These are phyloP conservation scores for Tetrapisispora phaffii DNA, from an alignment of 805 yeast genomes.

Conservation along the genomic window DNA sequence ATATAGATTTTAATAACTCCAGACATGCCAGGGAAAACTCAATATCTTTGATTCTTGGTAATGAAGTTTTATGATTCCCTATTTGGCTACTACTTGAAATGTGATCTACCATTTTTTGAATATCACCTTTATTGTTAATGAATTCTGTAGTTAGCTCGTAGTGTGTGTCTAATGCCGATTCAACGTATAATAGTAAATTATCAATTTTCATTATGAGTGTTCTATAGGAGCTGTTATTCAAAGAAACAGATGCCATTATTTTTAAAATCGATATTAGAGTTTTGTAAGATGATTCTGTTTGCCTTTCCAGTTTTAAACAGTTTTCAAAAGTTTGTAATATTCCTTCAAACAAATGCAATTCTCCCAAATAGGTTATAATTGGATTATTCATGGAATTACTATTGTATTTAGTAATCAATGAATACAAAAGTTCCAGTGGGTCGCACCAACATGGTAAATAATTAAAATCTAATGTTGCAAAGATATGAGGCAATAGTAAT, in stretches of 20 bases:
- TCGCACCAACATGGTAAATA: slow-evolving; percentile 28
- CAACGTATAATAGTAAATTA: slow-evolving; percentile 15
- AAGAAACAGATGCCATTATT: slow-evolving; percentile 21
- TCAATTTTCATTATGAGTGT: slow-evolving; percentile 16
- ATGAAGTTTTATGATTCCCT: not conserved
- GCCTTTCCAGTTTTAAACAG: slow-evolving; percentile 14
- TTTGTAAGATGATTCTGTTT: slow-evolving; percentile 11
- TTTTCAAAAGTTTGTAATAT: slow-evolving; percentile 17
- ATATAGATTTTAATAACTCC: slow-evolving; percentile 25
- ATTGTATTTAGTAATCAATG: slow-evolving; percentile 18
- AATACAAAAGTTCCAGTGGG: slow-evolving; percentile 19
- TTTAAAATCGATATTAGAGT: slow-evolving; percentile 19
- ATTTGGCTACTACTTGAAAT: not conserved
- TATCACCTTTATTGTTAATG: slow-evolving; percentile 9
- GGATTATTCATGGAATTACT: slow-evolving; percentile 21
- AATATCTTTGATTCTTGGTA: slow-evolving; percentile 22
- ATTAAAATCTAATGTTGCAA: slow-evolving; percentile 17
- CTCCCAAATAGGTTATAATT: slow-evolving; percentile 15
- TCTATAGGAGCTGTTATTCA: slow-evolving; percentile 23
- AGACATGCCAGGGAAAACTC: slow-evolving; percentile 22
- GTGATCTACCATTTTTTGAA: slow-evolving; percentile 1
- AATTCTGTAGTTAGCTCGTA: slow-evolving; percentile 14
- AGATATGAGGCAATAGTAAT: slow-evolving; percentile 19
- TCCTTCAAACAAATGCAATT: slow-evolving; percentile 18
- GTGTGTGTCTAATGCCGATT: slow-evolving; percentile 18